Evolutionary conservation across 805 yeast species (phyloP).

Genomic region (Cyberlindnera bimundalis): DNA sequence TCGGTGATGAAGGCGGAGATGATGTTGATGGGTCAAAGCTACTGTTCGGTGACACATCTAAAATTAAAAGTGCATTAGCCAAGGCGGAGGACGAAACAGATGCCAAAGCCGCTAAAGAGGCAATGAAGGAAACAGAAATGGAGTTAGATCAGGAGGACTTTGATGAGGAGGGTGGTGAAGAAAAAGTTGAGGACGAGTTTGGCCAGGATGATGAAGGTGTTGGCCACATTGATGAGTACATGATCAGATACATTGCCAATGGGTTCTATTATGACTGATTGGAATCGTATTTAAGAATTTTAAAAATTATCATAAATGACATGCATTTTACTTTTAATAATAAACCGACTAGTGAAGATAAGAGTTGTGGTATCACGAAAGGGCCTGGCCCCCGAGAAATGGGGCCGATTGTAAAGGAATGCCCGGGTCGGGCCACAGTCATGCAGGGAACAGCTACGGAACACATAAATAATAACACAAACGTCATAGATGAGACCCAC

Average conservation of each 20-base stretch:
- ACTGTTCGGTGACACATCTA: conserved; percentile 32
- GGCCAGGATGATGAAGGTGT: conserved; percentile 44
- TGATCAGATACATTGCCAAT: conserved; percentile 85
- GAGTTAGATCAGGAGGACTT: conserved; percentile 86
- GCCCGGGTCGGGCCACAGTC: neutral
- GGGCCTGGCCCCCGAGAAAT: neutral
- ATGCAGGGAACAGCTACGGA: too few species aligned
- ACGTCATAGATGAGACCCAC: neutral
- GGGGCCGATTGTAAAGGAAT: neutral
- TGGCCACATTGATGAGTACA: conserved; percentile 92
- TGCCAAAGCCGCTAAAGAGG: conserved; percentile 83
- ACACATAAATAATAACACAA: too few species aligned
- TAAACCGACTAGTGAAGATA: neutral
- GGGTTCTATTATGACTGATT: conserved; percentile 59
- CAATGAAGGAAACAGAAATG: conserved; percentile 80
- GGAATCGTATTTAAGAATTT: neutral
- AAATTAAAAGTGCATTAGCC: conserved; percentile 64
- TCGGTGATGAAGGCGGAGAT: conserved; percentile 44
- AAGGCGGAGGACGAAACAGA: conserved; percentile 96
- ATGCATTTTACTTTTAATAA: neutral
- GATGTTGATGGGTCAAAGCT: conserved; percentile 31
- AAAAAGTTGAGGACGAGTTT: conserved; percentile 35
- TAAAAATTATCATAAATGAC: neutral
- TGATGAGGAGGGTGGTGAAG: conserved; percentile 41
- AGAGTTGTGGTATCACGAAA: neutral